Conservation (phyloP, 23 red algal genomes). For the Gracilariopsis chorda region DNA sequence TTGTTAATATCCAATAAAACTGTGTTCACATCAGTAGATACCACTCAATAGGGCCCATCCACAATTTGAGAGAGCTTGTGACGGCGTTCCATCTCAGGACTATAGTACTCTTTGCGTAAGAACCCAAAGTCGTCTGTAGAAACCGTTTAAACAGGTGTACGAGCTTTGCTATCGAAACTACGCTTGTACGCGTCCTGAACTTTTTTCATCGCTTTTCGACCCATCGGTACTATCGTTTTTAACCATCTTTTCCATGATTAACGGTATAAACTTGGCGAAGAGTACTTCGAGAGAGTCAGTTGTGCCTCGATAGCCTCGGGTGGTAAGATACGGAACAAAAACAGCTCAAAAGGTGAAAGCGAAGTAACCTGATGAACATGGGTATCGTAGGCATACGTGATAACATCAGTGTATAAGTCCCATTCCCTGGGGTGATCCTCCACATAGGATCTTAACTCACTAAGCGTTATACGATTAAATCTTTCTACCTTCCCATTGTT, state of each 20-base stretch:
- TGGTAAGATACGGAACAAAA: not conserved
- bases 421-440: constrained; percentile 8
- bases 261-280: not conserved
- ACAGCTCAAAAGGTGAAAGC: not conserved
- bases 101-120: not conserved
- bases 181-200: not conserved
- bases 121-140: not conserved
- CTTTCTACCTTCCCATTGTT: constrained; percentile 6
- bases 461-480: constrained; percentile 1
- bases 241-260: not conserved
- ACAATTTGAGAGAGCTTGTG: not conserved
- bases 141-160: not conserved
- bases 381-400: no score
- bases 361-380: not conserved
- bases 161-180: not conserved
- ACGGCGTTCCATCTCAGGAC: not conserved
- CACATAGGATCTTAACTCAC: not conserved
- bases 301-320: not conserved
- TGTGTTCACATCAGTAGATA: not conserved
- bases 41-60: not conserved
- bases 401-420: not conserved
- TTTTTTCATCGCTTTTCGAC: not conserved
- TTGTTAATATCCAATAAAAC: not conserved
- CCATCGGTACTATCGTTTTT: not conserved
- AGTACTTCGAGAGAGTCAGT: not conserved